phyloP scores from a whole-genome alignment of 2,329 filamentous ascomycete species.

The Diaporthe eres region DNA sequence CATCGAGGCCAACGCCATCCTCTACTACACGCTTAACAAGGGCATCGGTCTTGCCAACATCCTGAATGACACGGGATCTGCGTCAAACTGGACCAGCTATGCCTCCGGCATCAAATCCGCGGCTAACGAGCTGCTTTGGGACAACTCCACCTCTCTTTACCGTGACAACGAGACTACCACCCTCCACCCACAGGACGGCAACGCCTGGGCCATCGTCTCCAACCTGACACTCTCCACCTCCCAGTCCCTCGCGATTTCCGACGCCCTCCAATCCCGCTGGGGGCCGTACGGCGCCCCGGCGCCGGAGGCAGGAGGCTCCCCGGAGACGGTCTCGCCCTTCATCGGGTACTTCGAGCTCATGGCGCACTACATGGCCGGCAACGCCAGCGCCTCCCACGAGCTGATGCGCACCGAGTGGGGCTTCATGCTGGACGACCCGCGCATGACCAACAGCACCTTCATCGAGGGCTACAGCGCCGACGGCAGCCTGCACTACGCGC shows the following conservation, averaged over 20 bases:
- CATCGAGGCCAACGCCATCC: slow-evolving; percentile 65
- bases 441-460: slow-evolving; percentile 67
- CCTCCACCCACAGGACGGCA: slow-evolving; percentile 42
- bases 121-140: slow-evolving; percentile 39
- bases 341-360: slow-evolving; percentile 52
- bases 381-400: slow-evolving; percentile 47
- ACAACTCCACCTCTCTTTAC: slow-evolving; percentile 38
- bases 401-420: slow-evolving; percentile 54
- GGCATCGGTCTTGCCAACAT: slow-evolving; percentile 62
- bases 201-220: slow-evolving; percentile 38
- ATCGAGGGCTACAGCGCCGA: slow-evolving; percentile 64
- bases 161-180: slow-evolving; percentile 43
- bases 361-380: slow-evolving; percentile 48
- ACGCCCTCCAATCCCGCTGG: slow-evolving; percentile 43
- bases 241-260: slow-evolving; percentile 33
- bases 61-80: slow-evolving; percentile 52
- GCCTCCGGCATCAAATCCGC: slow-evolving; percentile 33
- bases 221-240: slow-evolving; percentile 6
- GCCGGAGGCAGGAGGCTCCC: slow-evolving; percentile 47
- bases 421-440: slow-evolving; percentile 68
- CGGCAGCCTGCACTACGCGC: slow-evolving; percentile 62
- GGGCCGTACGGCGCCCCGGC: slow-evolving; percentile 43
- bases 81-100: not conserved
- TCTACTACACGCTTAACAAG: slow-evolving; percentile 66
- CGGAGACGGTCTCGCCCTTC: slow-evolving; percentile 54